Percentiles rank a stretch among this genome's conserved stretches.
Conservation (phyloP, 139 green algal genomes). For the Ettlia oleoabundans region DNA sequence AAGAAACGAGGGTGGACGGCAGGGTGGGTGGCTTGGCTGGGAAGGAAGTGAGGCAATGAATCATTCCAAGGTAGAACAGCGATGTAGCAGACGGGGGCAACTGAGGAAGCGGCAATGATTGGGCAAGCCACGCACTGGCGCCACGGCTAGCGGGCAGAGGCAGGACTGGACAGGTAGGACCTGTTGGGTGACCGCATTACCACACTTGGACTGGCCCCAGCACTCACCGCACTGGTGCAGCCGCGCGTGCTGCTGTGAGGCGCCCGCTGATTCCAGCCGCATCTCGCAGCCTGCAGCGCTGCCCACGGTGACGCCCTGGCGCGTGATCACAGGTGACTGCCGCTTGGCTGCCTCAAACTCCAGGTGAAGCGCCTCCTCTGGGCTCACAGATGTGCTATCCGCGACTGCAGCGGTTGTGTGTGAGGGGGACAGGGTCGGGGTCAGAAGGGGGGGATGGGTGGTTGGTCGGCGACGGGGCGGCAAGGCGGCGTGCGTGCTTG, state of each 20-base stretch:
- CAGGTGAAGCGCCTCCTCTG: conserved; percentile 12
- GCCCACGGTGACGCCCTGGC: conserved; percentile 29
- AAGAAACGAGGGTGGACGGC: background rate
- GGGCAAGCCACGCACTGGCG: background rate
- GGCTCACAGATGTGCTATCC: too few species aligned
- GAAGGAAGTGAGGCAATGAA: too few species aligned
- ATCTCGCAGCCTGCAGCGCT: conserved; percentile 14
- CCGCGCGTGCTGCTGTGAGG: background rate
- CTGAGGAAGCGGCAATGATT: background rate
- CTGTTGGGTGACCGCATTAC: background rate
- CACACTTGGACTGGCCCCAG: background rate
- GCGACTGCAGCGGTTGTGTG: too few species aligned
- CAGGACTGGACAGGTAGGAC: background rate
- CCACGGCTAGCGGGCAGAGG: too few species aligned
- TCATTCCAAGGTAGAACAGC: too few species aligned
- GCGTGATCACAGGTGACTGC: conserved; percentile 3
- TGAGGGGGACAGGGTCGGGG: too few species aligned
- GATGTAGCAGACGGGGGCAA: background rate
- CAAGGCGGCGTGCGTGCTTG: too few species aligned
- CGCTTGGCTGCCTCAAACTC: conserved; percentile 24
- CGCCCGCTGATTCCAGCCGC: conserved; percentile 12
- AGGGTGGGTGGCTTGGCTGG: too few species aligned
- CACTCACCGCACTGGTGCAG: conserved; percentile 32
- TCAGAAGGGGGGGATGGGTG: too few species aligned
- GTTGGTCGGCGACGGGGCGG: too few species aligned